These are phyloP conservation scores for Trypanosomatidae sp. DNA, from an alignment of 208 protist genomes.

Conservation along the genomic window DNA sequence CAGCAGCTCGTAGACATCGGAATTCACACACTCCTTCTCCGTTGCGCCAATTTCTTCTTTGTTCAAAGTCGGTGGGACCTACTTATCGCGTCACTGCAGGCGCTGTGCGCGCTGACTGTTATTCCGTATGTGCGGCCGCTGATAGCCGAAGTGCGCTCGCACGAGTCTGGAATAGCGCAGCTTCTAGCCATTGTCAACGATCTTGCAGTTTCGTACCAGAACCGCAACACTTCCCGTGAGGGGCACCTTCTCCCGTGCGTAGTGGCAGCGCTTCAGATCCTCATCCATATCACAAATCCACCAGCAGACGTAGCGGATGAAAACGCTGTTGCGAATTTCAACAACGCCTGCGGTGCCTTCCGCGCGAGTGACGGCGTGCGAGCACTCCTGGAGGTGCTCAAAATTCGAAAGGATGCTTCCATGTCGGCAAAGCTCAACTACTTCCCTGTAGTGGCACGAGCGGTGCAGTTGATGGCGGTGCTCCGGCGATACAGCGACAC, in stretches of 20 bases:
- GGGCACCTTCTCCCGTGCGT: slow-evolving; percentile 73
- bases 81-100: slow-evolving; percentile 69
- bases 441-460: slow-evolving; percentile 85
- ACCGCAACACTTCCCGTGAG: slow-evolving; percentile 65
- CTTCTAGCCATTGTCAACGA: slow-evolving; percentile 80
- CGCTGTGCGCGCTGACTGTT: slow-evolving; percentile 70
- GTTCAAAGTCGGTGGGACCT: slow-evolving; percentile 79
- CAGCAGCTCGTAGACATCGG: slow-evolving; percentile 62
- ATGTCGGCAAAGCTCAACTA: slow-evolving; percentile 77
- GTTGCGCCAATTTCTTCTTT: slow-evolving; percentile 79
- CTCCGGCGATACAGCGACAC: slow-evolving; percentile 80
- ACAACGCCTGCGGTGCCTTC: slow-evolving; percentile 64
- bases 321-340: slow-evolving; percentile 59
- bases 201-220: slow-evolving; percentile 55
- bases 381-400: slow-evolving; percentile 73
- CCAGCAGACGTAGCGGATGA: slow-evolving; percentile 70
- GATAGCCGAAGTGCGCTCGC: slow-evolving; percentile 58
- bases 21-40: slow-evolving; percentile 68
- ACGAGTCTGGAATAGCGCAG: slow-evolving; percentile 75
- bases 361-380: slow-evolving; percentile 77
- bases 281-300: slow-evolving; percentile 71
- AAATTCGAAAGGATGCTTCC: slow-evolving; percentile 58
- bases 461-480: slow-evolving; percentile 76
- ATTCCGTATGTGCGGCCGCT: slow-evolving; percentile 70
- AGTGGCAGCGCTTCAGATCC: slow-evolving; percentile 67